These are phyloP conservation scores for Ceratocystis ficicola DNA, from an alignment of 2,329 filamentous ascomycete genomes.

Conservation along the genomic window DNA sequence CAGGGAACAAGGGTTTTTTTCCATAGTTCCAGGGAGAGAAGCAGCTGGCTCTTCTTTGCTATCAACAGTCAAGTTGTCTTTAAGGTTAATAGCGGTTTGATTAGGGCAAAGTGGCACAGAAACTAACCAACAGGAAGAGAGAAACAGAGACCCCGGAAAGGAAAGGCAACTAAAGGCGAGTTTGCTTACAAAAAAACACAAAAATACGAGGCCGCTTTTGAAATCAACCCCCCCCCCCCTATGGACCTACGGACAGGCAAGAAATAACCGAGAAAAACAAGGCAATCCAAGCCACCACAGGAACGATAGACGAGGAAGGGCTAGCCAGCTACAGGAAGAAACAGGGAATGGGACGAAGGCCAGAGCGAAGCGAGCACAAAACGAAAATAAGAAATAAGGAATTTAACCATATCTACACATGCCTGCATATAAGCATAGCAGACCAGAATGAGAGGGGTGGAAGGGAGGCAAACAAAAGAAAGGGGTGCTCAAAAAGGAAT, in stretches of 20 bases:
- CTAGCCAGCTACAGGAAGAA: neutral
- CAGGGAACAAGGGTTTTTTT: too few relatives aligned
- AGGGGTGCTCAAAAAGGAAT: neutral
- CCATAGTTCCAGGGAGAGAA: too few relatives aligned
- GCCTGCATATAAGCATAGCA: neutral
- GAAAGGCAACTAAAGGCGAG: neutral
- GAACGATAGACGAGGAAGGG: neutral
- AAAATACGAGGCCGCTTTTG: neutral
- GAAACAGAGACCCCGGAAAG: neutral
- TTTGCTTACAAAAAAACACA: neutral
- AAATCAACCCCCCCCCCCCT: neutral
- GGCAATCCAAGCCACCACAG: neutral
- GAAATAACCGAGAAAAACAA: neutral
- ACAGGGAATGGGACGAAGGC: neutral
- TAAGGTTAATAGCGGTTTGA: too few relatives aligned
- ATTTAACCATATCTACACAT: neutral
- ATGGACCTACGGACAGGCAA: neutral
- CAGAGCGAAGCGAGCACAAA: too few relatives aligned
- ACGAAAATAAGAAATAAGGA: neutral
- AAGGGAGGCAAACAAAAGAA: neutral
- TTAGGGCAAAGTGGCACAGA: neutral
- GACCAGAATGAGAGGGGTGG: neutral
- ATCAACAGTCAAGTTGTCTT: too few relatives aligned
- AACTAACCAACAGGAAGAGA: neutral
- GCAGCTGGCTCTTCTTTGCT: too few relatives aligned